Conservation (phyloP, 768 basidiomycete species). For the Termitomyces sp. region DNA sequence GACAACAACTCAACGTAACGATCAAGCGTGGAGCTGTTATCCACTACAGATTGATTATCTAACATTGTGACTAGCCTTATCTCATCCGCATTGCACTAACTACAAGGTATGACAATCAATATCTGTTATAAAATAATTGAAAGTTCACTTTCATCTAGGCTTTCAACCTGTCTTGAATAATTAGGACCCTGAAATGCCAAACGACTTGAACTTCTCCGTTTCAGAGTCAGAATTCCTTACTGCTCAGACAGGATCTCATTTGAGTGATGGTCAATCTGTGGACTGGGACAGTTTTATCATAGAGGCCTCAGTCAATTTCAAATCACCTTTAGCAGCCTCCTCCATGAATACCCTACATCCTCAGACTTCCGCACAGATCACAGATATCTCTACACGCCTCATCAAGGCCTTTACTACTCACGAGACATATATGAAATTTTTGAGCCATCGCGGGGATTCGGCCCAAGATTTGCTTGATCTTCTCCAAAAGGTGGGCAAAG, state of each 20-base stretch:
- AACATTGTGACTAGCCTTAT: neutral
- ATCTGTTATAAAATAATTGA: neutral
- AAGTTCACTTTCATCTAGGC: neutral
- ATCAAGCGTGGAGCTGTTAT: neutral
- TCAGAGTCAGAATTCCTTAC: neutral
- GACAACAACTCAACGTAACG: neutral
- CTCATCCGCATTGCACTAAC: neutral
- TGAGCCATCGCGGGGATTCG: constrained; percentile 11
- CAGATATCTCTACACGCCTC: constrained; percentile 8
- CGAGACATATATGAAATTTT: constrained; percentile 11
- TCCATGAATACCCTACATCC: neutral
- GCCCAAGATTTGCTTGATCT: constrained; percentile 19
- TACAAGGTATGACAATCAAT: neutral
- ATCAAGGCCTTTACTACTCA: constrained; percentile 11
- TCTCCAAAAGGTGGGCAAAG: constrained; percentile 19
- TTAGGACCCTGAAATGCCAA: neutral
- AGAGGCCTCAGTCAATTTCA: neutral
- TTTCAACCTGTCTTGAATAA: neutral
- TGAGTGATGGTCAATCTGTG: neutral
- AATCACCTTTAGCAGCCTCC: neutral
- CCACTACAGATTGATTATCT: neutral
- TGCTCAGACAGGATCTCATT: neutral
- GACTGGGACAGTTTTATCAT: neutral
- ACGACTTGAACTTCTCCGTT: neutral
- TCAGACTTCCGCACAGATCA: constrained; percentile 3